Percentiles rank a stretch among this genome's conserved stretches.
phyloP scores from a whole-genome alignment of 805 yeast species.

The Candida coquimbonensis region DNA sequence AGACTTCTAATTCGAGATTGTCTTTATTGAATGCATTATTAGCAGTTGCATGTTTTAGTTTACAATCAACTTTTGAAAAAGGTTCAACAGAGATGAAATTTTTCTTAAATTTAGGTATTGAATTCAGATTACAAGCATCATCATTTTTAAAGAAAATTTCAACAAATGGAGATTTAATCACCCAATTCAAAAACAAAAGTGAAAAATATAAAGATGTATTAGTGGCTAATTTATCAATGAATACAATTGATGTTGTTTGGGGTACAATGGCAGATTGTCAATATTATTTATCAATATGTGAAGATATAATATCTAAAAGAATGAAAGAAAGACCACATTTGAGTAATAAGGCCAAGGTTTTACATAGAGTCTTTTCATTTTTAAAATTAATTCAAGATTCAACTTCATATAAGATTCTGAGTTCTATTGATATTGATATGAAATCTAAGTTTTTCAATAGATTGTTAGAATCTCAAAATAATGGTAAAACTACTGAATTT shows the following conservation, averaged over 20 bases:
- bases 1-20: conserved; percentile 67
- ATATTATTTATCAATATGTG: conserved; percentile 69
- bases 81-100: conserved; percentile 63
- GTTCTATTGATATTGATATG: conserved; percentile 9
- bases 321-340: conserved; percentile 58
- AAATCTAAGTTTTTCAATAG: conserved; percentile 11
- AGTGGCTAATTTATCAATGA: conserved; percentile 81
- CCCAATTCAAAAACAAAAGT: conserved; percentile 26
- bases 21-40: conserved; percentile 71
- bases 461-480: conserved; percentile 10
- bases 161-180: conserved; percentile 37
- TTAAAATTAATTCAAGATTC: conserved; percentile 72
- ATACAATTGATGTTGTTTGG: conserved; percentile 82
- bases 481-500: conserved; percentile 25
- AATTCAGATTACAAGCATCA: conserved; percentile 69
- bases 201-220: conserved; percentile 80
- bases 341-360: conserved; percentile 66
- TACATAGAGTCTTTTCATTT: conserved; percentile 75
- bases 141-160: conserved; percentile 55
- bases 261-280: conserved; percentile 85
- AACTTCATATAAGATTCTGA: conserved; percentile 24
- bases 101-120: conserved; percentile 66
- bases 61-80: conserved; percentile 64
- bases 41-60: conserved; percentile 76
- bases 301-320: conserved; percentile 62